Evolutionary conservation across 441 rosid genomes (phyloP).

Genomic region (Gossypium schwendimanii): DNA sequence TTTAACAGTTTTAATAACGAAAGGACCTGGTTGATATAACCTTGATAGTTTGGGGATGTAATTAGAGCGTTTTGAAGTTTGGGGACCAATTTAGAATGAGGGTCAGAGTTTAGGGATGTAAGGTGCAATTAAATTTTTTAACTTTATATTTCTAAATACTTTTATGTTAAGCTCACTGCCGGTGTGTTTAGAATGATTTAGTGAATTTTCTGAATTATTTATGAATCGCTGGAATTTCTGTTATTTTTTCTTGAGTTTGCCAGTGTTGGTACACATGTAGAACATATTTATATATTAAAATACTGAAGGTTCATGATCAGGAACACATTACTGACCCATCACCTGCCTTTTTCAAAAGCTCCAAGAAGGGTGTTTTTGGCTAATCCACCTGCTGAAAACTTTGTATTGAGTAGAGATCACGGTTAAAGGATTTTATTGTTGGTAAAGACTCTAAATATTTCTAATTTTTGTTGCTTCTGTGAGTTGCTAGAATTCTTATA

Average conservation of each 20-base stretch:
- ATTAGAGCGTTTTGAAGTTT: too few species aligned
- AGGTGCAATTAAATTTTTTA: too few species aligned
- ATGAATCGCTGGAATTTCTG: background rate
- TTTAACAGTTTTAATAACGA: too few species aligned
- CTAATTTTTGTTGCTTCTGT: too few species aligned
- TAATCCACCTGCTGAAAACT: background rate
- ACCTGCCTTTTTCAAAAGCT: background rate
- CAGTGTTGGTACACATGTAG: background rate
- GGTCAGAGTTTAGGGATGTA: too few species aligned
- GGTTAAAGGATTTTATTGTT: background rate
- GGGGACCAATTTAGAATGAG: too few species aligned
- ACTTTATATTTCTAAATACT: background rate
- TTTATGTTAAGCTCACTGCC: slow-evolving; percentile 2
- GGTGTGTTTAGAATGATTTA: background rate
- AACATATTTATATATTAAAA: background rate
- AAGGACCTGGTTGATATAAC: too few species aligned
- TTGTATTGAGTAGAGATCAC: background rate
- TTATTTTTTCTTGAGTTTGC: background rate
- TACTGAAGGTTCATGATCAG: background rate
- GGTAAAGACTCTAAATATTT: too few species aligned
- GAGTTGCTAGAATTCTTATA: background rate
- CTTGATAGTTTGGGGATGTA: too few species aligned
- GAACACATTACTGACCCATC: background rate
- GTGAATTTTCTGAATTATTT: background rate
- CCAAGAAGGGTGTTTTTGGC: background rate